These are phyloP conservation scores for Pichia kluyveri DNA, from an alignment of 805 yeast genomes.

Conservation along the genomic window DNA sequence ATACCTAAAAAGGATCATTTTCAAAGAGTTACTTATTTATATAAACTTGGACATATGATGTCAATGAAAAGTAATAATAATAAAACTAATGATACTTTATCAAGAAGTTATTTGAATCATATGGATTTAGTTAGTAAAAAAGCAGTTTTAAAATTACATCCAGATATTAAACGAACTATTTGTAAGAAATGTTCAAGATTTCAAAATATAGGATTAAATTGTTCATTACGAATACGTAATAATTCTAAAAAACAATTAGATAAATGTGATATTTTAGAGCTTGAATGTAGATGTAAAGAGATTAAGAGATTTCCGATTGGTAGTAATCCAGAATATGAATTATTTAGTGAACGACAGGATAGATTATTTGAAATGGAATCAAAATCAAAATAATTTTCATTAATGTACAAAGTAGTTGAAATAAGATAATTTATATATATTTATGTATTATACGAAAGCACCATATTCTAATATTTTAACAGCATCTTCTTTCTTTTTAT, in stretches of 20 bases:
- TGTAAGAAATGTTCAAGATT: constrained; percentile 60
- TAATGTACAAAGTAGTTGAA: not conserved
- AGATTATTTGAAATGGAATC: constrained; percentile 12
- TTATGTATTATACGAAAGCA: not conserved
- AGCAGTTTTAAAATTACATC: constrained; percentile 55
- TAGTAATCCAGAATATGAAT: constrained; percentile 34
- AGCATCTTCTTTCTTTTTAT: not conserved
- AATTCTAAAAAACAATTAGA: constrained; percentile 24
- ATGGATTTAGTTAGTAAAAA: constrained; percentile 58
- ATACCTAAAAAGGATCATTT: constrained; percentile 50
- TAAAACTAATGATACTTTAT: constrained; percentile 30
- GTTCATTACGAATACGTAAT: constrained; percentile 34
- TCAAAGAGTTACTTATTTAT: constrained; percentile 48
- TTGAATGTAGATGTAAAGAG: constrained; percentile 45
- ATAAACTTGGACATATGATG: constrained; percentile 42
- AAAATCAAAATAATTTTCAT: not conserved
- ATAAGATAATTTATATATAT: not conserved
- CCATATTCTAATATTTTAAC: not conserved
- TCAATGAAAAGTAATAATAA: constrained; percentile 14
- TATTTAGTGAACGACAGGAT: constrained; percentile 36
- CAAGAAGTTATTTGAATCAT: constrained; percentile 46
- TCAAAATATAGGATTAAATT: constrained; percentile 36
- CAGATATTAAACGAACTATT: constrained; percentile 53
- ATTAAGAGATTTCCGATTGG: constrained; percentile 59
- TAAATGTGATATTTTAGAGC: constrained; percentile 38